Conservation (phyloP, 139 green algal species). For the Chlorella sp. region DNA sequence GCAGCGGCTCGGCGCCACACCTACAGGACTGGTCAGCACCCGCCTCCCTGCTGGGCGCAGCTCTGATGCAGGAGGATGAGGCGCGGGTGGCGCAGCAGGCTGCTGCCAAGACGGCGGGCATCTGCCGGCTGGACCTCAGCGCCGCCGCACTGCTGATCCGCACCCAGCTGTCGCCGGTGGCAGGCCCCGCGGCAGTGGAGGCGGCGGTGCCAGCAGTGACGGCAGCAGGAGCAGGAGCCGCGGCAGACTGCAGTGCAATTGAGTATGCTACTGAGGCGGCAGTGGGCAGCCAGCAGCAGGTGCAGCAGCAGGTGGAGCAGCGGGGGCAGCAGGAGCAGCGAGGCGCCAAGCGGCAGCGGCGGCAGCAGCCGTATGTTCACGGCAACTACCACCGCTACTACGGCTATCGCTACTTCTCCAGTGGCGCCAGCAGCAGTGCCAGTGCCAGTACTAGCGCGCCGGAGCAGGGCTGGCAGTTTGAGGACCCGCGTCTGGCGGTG, state of each 20-base stretch:
- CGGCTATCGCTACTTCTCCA: constrained; percentile 69
- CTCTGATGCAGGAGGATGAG: background rate
- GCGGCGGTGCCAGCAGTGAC: background rate
- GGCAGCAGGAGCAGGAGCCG: background rate
- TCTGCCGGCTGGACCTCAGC: constrained; percentile 24
- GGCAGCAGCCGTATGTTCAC: constrained; percentile 53
- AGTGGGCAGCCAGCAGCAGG: background rate
- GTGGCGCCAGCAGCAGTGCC: background rate
- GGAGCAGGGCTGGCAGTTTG: background rate
- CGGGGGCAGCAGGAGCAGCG: background rate
- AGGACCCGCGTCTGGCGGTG: constrained; percentile 63
- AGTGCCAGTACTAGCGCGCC: background rate
- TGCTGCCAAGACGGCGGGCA: background rate
- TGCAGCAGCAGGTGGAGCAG: background rate
- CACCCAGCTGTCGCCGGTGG: background rate
- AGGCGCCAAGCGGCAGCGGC: constrained; percentile 18
- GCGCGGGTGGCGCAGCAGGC: background rate
- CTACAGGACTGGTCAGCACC: too few species aligned
- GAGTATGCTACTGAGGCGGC: too few species aligned
- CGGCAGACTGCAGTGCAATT: too few species aligned
- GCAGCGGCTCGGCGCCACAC: background rate
- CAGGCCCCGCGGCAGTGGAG: background rate
- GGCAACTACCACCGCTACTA: constrained; percentile 94
- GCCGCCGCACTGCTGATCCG: constrained; percentile 13
- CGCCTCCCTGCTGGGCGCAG: background rate